These are phyloP conservation scores for Pelargonium myrrhifolium DNA, from an alignment of 441 rosid species.

Conservation along the genomic window DNA sequence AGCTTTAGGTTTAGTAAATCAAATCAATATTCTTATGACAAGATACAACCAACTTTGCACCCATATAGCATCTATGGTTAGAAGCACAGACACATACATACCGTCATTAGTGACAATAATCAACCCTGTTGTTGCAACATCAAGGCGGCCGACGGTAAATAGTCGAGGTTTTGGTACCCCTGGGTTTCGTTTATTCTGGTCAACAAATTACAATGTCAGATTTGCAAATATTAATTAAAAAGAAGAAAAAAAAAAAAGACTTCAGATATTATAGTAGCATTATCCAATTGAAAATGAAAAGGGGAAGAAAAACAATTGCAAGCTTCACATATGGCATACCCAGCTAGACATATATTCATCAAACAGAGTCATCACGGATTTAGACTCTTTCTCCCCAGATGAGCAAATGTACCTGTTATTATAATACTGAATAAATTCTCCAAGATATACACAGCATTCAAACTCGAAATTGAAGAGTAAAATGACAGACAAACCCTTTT, in stretches of 20 bases:
- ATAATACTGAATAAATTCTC: constrained; percentile 9
- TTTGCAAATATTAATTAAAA: neutral
- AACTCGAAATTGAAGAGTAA: constrained; percentile 6
- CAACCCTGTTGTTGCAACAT: constrained; percentile 86
- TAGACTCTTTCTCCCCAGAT: constrained; percentile 69
- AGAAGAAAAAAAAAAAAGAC: neutral
- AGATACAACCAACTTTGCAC: constrained; percentile 4
- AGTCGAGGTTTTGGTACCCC: constrained; percentile 79
- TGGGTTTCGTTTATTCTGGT: constrained; percentile 56
- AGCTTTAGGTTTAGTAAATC: constrained; percentile 12
- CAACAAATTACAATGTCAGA: constrained; percentile 15
- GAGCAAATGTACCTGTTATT: constrained; percentile 81
- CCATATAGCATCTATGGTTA: neutral
- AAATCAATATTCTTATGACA: neutral
- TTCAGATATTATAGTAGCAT: neutral
- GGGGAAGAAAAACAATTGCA: constrained; percentile 4
- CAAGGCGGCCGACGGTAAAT: constrained; percentile 91
- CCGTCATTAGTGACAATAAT: constrained; percentile 85
- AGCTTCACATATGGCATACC: constrained; percentile 35
- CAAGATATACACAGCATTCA: neutral
- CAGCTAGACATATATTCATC: constrained; percentile 61
- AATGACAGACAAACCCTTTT: constrained; percentile 62
- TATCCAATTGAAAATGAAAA: neutral
- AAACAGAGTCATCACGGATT: constrained; percentile 58
- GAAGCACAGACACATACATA: constrained; percentile 19